A percentile compares a stretch with the other conserved stretches of the same genome.
Conservation (phyloP, 1,284 basidiomycete species). For the Boletus sp. region DNA sequence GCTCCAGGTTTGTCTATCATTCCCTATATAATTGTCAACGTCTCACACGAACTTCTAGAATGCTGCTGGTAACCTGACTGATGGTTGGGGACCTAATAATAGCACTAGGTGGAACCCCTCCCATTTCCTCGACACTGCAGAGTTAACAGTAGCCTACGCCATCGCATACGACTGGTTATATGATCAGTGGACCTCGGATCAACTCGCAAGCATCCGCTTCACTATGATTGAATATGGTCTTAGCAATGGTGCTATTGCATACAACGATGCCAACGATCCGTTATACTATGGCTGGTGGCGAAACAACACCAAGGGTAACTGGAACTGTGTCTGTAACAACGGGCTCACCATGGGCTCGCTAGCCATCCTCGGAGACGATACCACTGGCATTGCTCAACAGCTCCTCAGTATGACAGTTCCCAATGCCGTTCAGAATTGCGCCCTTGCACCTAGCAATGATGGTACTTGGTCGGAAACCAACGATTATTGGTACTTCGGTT, state of each 20-base stretch:
- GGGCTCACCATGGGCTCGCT: slow-evolving; percentile 88
- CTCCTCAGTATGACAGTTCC: slow-evolving; percentile 67
- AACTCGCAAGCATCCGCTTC: slow-evolving; percentile 67
- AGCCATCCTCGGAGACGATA: slow-evolving; percentile 86
- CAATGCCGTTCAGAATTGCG: slow-evolving; percentile 83
- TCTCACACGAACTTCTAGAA: slow-evolving; percentile 47
- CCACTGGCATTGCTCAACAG: slow-evolving; percentile 64
- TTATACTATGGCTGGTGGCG: slow-evolving; percentile 58
- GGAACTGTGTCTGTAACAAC: slow-evolving; percentile 97
- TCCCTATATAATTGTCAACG: background rate
- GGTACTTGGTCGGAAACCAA: slow-evolving; percentile 95
- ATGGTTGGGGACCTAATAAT: slow-evolving; percentile 56
- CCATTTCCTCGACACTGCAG: slow-evolving; percentile 95
- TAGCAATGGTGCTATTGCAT: slow-evolving; percentile 53
- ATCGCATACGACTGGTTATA: slow-evolving; percentile 97
- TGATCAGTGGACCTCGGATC: slow-evolving; percentile 74
- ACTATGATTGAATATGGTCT: slow-evolving; percentile 83
- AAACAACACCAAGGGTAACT: slow-evolving; percentile 71
- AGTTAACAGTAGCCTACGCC: slow-evolving; percentile 82
- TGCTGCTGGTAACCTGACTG: slow-evolving; percentile 61
- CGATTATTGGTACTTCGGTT: slow-evolving; percentile 96
- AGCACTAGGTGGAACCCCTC: slow-evolving; percentile 73
- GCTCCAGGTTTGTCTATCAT: slow-evolving; percentile 56
- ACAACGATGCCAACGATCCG: slow-evolving; percentile 39
- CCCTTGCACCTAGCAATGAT: slow-evolving; percentile 58